Conservation (phyloP, 2,329 filamentous ascomycete species). For the Ophiocordyceps robertsii region DNA sequence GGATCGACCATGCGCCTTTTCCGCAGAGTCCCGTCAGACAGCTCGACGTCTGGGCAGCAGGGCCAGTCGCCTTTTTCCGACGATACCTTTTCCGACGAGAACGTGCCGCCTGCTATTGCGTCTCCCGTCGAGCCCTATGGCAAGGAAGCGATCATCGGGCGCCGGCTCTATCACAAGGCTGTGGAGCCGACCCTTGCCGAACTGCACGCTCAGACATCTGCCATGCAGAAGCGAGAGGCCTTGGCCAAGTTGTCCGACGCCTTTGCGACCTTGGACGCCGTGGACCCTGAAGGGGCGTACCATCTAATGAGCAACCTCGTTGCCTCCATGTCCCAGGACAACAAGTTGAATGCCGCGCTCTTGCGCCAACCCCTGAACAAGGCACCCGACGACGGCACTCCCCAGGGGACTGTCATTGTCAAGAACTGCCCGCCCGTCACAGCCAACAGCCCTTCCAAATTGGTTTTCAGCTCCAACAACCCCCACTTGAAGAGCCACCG, state of each 20-base stretch:
- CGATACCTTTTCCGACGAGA: constrained; percentile 45
- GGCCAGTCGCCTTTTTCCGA: constrained; percentile 22
- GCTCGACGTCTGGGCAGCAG: constrained; percentile 30
- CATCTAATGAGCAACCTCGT: constrained; percentile 69
- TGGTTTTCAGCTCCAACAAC: constrained; percentile 69
- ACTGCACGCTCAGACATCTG: constrained; percentile 65
- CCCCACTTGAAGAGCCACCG: constrained; percentile 73
- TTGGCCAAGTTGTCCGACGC: constrained; percentile 74
- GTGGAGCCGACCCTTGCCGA: constrained; percentile 77
- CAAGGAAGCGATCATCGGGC: constrained; percentile 75
- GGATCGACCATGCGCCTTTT: constrained; percentile 88
- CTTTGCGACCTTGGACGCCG: constrained; percentile 68
- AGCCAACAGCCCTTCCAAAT: constrained; percentile 40
- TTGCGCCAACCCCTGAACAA: constrained; percentile 27
- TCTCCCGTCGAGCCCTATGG: constrained; percentile 42
- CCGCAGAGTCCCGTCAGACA: constrained; percentile 67
- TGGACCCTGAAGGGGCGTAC: constrained; percentile 84
- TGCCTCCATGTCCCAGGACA: constrained; percentile 56
- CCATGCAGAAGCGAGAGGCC: constrained; percentile 60
- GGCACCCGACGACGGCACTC: constrained; percentile 28
- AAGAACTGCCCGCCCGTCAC: constrained; percentile 33
- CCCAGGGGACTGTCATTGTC: constrained; percentile 43
- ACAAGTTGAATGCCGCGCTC: constrained; percentile 44
- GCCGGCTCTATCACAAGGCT: constrained; percentile 67
- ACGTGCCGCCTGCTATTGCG: constrained; percentile 36